Evolutionary conservation across 352 stramenopile genomes (phyloP).

Genomic region (Phytophthora meadii): DNA sequence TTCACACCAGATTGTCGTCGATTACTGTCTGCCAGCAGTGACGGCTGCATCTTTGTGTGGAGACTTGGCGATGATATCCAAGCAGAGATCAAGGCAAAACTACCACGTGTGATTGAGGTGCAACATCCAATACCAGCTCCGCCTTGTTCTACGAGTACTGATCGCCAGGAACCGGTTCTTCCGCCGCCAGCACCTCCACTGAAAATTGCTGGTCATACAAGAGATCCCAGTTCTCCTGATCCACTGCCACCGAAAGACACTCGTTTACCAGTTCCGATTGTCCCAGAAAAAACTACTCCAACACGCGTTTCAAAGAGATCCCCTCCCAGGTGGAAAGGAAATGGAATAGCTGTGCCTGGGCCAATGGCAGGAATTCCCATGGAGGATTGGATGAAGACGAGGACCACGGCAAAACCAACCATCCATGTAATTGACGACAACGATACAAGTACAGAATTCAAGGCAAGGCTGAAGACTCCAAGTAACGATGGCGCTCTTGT

Average conservation of each 20-base stretch:
- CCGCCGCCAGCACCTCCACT: slow-evolving; percentile 45
- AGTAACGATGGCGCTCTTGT: slow-evolving; percentile 17
- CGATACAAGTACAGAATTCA: not conserved
- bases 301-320: slow-evolving; percentile 27
- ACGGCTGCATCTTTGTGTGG: slow-evolving; percentile 92
- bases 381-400: slow-evolving; percentile 81
- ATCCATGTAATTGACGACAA: slow-evolving; percentile 35
- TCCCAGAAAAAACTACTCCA: not conserved
- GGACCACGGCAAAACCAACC: slow-evolving; percentile 57
- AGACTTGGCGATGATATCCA: slow-evolving; percentile 81
- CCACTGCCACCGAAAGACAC: not conserved
- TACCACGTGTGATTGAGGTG: slow-evolving; percentile 50
- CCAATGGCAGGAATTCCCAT: slow-evolving; percentile 64
- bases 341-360: slow-evolving; percentile 47
- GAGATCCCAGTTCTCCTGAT: not conserved
- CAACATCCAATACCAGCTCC: slow-evolving; percentile 38
- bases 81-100: slow-evolving; percentile 59
- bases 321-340: slow-evolving; percentile 57
- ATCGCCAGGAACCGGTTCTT: slow-evolving; percentile 9
- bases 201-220: not conserved
- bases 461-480: slow-evolving; percentile 1
- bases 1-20: slow-evolving; percentile 90
- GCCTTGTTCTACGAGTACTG: slow-evolving; percentile 11
- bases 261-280: not conserved
- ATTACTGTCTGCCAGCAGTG: slow-evolving; percentile 82